These are phyloP conservation scores for Trebouxia gelatinosa DNA, from an alignment of 163 green algal species.

Conservation along the genomic window DNA sequence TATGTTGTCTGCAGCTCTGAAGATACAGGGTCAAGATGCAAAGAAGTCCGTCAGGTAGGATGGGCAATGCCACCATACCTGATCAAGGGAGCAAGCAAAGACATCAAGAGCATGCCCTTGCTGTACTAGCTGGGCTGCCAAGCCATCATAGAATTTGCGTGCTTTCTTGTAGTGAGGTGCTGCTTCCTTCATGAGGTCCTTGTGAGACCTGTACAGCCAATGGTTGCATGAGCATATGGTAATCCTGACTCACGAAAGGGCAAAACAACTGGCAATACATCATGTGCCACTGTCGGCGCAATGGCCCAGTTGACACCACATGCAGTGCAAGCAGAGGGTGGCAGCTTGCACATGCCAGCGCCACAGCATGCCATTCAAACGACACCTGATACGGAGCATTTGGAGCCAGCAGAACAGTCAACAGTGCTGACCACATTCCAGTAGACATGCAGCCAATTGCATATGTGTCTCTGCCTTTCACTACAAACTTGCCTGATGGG, in stretches of 20 bases:
- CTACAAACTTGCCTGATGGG: conserved; percentile 76
- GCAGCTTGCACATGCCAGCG: not conserved
- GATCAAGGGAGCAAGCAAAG: conserved; percentile 95
- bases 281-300: no score
- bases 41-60: no score
- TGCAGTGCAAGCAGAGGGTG: no score
- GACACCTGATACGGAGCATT: no score
- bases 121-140: conserved; percentile 80
- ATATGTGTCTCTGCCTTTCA: no score
- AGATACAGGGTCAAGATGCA: no score
- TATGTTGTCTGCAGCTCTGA: not conserved
- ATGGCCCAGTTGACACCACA: no score
- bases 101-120: conserved; percentile 92
- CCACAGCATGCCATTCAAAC: no score
- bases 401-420: no score
- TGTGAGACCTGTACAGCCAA: conserved; percentile 32
- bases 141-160: conserved; percentile 82
- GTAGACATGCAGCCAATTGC: no score
- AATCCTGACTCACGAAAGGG: not conserved
- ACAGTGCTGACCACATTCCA: no score
- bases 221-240: no score
- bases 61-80: conserved; percentile 51
- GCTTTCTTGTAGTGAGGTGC: conserved; percentile 85
- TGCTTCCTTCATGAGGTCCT: conserved; percentile 88
- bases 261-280: not conserved